These are phyloP conservation scores for Marchantia polymorpha DNA, from an alignment of 225 moss, liverwort and hornwort genomes.

Conservation along the genomic window DNA sequence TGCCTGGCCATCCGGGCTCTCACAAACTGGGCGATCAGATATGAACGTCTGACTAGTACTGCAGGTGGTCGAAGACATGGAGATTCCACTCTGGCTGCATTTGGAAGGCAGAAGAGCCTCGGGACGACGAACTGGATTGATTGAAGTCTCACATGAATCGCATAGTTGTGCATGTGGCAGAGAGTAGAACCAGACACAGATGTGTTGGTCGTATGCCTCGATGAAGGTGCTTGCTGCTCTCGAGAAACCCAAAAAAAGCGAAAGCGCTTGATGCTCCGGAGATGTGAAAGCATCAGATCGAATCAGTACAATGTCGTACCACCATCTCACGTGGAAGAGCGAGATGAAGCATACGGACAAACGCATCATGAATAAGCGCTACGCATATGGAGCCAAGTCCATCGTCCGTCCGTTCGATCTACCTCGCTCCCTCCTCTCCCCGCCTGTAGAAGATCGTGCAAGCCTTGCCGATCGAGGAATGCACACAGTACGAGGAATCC, in stretches of 20 bases:
- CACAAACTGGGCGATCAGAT: neutral
- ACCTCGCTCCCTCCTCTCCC: neutral
- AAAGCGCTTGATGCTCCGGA: neutral
- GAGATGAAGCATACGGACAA: neutral
- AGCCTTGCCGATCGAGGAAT: neutral
- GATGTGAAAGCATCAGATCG: neutral
- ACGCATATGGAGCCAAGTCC: neutral
- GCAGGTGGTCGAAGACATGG: neutral
- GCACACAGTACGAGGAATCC: neutral
- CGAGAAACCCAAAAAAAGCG: neutral
- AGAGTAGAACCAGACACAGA: neutral
- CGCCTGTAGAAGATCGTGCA: neutral
- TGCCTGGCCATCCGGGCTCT: neutral
- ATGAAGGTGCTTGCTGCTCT: neutral
- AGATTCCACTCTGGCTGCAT: neutral
- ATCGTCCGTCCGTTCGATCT: neutral
- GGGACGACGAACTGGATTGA: no score
- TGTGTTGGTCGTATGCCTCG: neutral
- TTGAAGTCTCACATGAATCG: neutral
- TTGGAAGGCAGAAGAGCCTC: no score
- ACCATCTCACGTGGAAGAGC: neutral
- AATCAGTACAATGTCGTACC: neutral
- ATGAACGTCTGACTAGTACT: neutral
- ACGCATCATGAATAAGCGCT: no score
- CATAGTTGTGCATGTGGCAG: neutral